Evolutionary conservation across 768 basidiomycete genomes (phyloP).

Genomic region (Boletus huronensis): DNA sequence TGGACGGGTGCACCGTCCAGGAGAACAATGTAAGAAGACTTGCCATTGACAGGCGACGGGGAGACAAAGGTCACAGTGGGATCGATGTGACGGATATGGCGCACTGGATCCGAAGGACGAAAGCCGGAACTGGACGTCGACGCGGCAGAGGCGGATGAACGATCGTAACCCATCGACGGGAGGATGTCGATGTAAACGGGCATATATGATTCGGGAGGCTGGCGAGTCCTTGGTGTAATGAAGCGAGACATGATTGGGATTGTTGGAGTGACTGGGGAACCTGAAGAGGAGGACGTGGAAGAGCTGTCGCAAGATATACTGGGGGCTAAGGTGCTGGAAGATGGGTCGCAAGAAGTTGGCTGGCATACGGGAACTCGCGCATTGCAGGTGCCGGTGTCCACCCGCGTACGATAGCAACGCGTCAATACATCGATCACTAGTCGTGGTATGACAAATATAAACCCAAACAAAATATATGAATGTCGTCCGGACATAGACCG

Average conservation of each 20-base stretch:
- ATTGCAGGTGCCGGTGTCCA: slow-evolving; percentile 19
- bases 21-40: slow-evolving; percentile 55
- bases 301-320: slow-evolving; percentile 29
- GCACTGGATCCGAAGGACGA: slow-evolving; percentile 35
- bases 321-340: slow-evolving; percentile 17
- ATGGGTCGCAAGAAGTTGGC: slow-evolving; percentile 9
- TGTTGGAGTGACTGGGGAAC: slow-evolving; percentile 11
- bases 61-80: slow-evolving; percentile 65
- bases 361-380: slow-evolving; percentile 16
- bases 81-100: slow-evolving; percentile 57
- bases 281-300: slow-evolving; percentile 19
- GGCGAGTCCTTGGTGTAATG: slow-evolving; percentile 22
- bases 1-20: slow-evolving; percentile 47
- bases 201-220: slow-evolving; percentile 24
- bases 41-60: slow-evolving; percentile 43
- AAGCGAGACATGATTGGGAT: slow-evolving; percentile 20
- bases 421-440: slow-evolving; percentile 35
- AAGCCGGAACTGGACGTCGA: slow-evolving; percentile 1
- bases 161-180: slow-evolving; percentile 7
- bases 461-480: slow-evolving; percentile 27
- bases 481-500: slow-evolving; percentile 27
- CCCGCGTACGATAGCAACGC: slow-evolving; percentile 32
- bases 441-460: slow-evolving; percentile 28
- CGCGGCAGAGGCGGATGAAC: background rate
- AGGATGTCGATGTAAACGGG: slow-evolving; percentile 35